Percentiles rank a stretch among this genome's conserved stretches.
Conservation (phyloP, 1,284 basidiomycete species). For the Blastosporella zonata region DNA sequence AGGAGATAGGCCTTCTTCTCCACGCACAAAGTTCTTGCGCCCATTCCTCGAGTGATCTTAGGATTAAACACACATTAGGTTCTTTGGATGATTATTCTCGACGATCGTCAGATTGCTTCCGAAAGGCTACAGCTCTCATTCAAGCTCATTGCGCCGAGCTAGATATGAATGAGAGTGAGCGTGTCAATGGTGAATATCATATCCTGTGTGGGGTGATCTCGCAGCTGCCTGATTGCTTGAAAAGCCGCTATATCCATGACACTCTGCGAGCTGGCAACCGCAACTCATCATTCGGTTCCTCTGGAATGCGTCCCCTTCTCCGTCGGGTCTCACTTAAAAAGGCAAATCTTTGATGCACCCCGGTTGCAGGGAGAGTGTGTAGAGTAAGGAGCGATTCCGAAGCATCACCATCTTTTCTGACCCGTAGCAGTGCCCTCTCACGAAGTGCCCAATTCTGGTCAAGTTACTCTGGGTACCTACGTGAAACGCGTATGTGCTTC, state of each 20-base stretch:
- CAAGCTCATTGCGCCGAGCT: slow-evolving; percentile 51
- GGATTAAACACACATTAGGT: slow-evolving; percentile 17
- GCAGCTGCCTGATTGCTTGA: slow-evolving; percentile 8
- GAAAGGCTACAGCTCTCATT: slow-evolving; percentile 44
- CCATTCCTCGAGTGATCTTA: background rate
- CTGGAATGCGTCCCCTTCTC: slow-evolving; percentile 58
- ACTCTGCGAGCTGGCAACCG: slow-evolving; percentile 70
- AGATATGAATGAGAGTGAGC: slow-evolving; percentile 55
- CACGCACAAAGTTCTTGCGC: slow-evolving; percentile 12
- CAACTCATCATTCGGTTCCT: slow-evolving; percentile 60
- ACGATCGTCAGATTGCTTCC: slow-evolving; percentile 68
- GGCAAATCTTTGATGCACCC: slow-evolving; percentile 10
- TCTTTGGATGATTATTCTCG: slow-evolving; percentile 34
- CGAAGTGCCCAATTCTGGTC: slow-evolving; percentile 80
- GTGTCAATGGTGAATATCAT: slow-evolving; percentile 44
- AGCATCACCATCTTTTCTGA: background rate
- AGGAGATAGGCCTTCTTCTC: slow-evolving; percentile 16
- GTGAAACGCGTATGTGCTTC: slow-evolving; percentile 61
- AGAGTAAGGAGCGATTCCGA: slow-evolving; percentile 38
- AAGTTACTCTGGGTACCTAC: slow-evolving; percentile 76
- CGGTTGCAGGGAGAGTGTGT: slow-evolving; percentile 46
- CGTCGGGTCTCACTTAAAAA: slow-evolving; percentile 15
- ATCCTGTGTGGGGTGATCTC: background rate
- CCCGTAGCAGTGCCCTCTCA: slow-evolving; percentile 54
- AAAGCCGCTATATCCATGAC: slow-evolving; percentile 75